Base-by-base conservation (phyloP, 2,329 filamentous ascomycete genomes). In the Calonectria honghensis region DNA sequence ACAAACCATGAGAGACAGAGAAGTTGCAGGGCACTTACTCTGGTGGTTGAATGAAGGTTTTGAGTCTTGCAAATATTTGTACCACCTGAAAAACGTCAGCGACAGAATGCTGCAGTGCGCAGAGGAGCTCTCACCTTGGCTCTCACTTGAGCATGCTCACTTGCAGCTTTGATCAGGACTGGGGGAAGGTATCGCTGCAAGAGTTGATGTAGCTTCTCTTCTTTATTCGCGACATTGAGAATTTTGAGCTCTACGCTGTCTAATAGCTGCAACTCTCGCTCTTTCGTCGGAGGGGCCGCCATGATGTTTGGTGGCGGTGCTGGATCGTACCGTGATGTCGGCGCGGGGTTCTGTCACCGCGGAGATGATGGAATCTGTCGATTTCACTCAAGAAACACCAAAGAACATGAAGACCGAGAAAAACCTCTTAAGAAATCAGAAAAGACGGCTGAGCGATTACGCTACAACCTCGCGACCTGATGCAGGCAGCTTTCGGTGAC, bases 181-280 rank as follows among this genome's bases (percentile, higher is more conserved):
- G 96, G 94, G 4, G 94, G 88, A 32, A 99, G 89, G 82, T 96
- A 98, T 52, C 91, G 93, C 81, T 94, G 92, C 24, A 99, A 89
- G 20, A 97, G 88, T 31, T 92, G 87, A 83, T 96, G 92, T 1
- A 99, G 91, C 86, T 96, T 97, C 76, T 92, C 89, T 83, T 98
- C 96, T 67, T 95, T 93, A 79, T 95, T 94, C 35, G 96, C 94
- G 68, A 96, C 91, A 35, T 92, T 94, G 20, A 92, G 83, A 81
- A 98, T 97, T 77, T 93, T 91, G 82, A 97, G 92, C 84, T 97
- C 96, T 59, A 98, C 94, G 82, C 95, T 96, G 81, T 94, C 94
- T 68, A 98, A 91, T 75, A 98, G 91, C 78, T 92, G 91, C 78
- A 98, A 89, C 89, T 98, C 96, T 76, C 93, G 92, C 84, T 94